phyloP scores from a whole-genome alignment of 2,329 filamentous ascomycete species.

The Fusarium austroafricanum region DNA sequence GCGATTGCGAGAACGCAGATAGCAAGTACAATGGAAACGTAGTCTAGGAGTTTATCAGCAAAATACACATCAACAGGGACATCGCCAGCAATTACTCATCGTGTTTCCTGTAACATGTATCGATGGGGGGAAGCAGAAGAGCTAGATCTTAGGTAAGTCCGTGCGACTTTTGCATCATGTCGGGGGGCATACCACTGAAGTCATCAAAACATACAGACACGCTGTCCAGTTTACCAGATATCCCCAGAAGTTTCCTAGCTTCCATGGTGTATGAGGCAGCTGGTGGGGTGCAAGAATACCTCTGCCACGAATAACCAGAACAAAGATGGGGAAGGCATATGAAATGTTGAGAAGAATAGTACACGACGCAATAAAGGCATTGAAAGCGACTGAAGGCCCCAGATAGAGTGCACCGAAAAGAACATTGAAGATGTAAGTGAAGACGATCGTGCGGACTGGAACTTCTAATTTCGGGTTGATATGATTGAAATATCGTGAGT shows the following conservation, averaged over 20 bases:
- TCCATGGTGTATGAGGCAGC: neutral
- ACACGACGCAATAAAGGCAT: neutral
- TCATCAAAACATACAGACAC: neutral
- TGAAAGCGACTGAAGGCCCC: neutral
- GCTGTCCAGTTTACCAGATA: neutral
- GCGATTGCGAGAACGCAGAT: neutral
- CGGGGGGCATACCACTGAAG: neutral
- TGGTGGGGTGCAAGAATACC: neutral
- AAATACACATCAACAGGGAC: too few relatives aligned
- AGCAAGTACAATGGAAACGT: neutral
- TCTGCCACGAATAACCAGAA: neutral
- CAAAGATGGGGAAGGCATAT: neutral
- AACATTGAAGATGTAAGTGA: neutral
- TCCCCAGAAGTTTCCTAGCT: neutral
- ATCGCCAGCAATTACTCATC: neutral
- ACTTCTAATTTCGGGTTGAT: neutral
- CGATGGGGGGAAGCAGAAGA: neutral
- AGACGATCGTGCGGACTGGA: neutral
- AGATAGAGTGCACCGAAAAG: neutral
- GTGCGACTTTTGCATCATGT: rapidly evolving
- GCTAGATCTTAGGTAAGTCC: neutral
- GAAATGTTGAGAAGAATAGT: neutral
- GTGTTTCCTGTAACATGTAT: neutral
- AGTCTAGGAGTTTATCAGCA: neutral
- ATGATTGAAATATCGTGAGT: neutral